These are phyloP conservation scores for Fusarium humuli DNA, from an alignment of 2,329 filamentous ascomycete genomes.

Conservation along the genomic window DNA sequence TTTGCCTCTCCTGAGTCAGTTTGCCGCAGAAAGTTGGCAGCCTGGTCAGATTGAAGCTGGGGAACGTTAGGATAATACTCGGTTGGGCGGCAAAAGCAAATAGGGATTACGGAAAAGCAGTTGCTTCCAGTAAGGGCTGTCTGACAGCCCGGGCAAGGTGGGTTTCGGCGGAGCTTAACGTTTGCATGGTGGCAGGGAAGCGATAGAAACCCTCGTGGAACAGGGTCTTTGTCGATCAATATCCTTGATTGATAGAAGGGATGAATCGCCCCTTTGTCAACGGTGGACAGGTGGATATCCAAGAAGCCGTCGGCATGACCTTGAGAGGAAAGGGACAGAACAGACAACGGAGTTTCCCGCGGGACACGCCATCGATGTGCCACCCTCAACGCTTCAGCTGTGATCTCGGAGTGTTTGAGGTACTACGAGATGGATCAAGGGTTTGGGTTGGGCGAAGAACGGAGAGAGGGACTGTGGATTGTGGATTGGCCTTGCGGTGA, in stretches of 20 bases:
- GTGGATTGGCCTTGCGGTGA: conserved; percentile 21
- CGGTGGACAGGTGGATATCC: conserved; percentile 21
- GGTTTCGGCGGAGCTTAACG: conserved; percentile 27
- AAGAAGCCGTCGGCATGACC: conserved; percentile 30
- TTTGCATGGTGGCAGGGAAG: conserved; percentile 28
- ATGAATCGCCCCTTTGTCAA: conserved; percentile 26
- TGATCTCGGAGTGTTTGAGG: conserved; percentile 34
- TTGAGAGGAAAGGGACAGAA: conserved; percentile 22
- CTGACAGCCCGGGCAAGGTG: conserved; percentile 13
- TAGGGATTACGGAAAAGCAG: conserved; percentile 30
- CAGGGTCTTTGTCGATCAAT: conserved; percentile 39
- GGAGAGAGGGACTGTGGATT: conserved; percentile 10
- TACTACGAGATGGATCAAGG: conserved; percentile 35
- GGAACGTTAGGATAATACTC: conserved; percentile 25
- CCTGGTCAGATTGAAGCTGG: conserved; percentile 31
- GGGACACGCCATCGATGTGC: conserved; percentile 20
- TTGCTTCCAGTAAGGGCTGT: conserved; percentile 29
- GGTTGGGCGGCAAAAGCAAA: conserved; percentile 35
- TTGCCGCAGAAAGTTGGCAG: conserved; percentile 26
- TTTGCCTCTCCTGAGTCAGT: conserved; percentile 35
- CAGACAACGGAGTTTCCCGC: conserved; percentile 21
- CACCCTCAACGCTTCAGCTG: conserved; percentile 21
- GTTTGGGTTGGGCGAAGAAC: conserved; percentile 21
- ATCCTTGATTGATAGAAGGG: conserved; percentile 32
- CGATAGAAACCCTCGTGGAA: conserved; percentile 34